Conservation (phyloP, 2,329 filamentous ascomycete genomes). For the Aspergillus niger region DNA sequence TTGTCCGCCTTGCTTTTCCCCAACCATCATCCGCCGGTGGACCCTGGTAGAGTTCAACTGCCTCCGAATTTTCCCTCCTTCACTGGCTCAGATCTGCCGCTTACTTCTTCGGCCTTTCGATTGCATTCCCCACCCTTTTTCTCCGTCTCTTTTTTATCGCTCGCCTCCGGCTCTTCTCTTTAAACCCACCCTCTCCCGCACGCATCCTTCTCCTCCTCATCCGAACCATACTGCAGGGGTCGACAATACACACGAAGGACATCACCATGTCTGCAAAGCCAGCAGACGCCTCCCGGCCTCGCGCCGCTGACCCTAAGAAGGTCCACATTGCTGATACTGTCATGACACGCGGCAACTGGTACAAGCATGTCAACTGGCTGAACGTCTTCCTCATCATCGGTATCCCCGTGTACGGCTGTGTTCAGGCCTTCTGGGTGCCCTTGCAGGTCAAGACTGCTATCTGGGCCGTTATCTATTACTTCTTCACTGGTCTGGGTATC, state of each 20-base stretch:
- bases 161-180: constrained; percentile 16
- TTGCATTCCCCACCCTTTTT: constrained; percentile 10
- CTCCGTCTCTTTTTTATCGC: constrained; percentile 14
- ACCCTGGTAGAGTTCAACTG: constrained; percentile 19
- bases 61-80: constrained; percentile 12
- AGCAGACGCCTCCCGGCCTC: constrained; percentile 35
- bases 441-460: constrained; percentile 69
- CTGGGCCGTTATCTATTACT: constrained; percentile 78
- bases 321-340: constrained; percentile 82
- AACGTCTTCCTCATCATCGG: constrained; percentile 80
- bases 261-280: constrained; percentile 41
- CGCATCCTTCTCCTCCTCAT: neutral
- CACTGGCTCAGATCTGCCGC: constrained; percentile 5
- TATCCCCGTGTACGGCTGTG: constrained; percentile 71
- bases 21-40: constrained; percentile 26
- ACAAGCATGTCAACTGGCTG: constrained; percentile 92
- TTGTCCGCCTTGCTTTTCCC: constrained; percentile 20
- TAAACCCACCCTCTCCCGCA: constrained; percentile 7
- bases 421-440: constrained; percentile 77
- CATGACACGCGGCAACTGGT: constrained; percentile 80
- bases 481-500: constrained; percentile 78
- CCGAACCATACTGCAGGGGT: constrained; percentile 1
- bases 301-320: constrained; percentile 60
- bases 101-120: constrained; percentile 2
- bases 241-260: neutral